Evolutionary conservation across 2,329 filamentous ascomycete species (phyloP).

Genomic region (Pseudogymnoascus sp.): DNA sequence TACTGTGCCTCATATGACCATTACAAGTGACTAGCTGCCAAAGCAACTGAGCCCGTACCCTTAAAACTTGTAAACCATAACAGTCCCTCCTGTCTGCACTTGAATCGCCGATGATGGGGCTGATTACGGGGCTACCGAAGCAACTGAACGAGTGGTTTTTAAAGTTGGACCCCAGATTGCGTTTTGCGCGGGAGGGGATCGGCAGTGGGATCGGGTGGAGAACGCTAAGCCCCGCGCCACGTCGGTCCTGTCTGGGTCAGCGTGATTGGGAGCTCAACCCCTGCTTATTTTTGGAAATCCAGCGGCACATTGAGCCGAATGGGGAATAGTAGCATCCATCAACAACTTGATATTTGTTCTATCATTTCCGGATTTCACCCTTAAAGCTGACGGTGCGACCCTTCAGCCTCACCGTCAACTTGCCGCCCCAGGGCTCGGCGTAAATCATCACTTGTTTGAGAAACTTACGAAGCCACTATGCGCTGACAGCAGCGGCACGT

Average conservation of each 20-base stretch:
- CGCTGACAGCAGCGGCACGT: not conserved
- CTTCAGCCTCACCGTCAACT: not conserved
- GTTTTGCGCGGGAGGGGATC: not conserved
- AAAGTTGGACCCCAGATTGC: not conserved
- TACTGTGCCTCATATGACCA: not conserved
- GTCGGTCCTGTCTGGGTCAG: not conserved
- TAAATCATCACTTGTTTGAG: not conserved
- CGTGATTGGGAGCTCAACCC: not conserved
- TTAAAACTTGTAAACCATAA: not conserved
- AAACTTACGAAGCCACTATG: not conserved
- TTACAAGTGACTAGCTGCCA: not conserved
- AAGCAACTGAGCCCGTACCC: not conserved
- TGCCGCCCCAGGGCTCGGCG: not conserved
- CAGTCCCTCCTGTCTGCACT: not conserved
- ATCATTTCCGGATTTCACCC: not conserved
- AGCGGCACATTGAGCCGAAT: constrained; percentile 1
- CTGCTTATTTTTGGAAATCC: not conserved
- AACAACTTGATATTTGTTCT: not conserved
- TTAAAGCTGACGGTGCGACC: not conserved
- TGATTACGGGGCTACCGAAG: not conserved
- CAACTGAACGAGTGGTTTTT: not conserved
- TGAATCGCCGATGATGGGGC: not conserved
- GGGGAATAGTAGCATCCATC: not conserved
- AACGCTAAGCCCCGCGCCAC: not conserved
- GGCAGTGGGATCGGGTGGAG: not conserved